Percentiles rank a stretch among this genome's conserved stretches.
Evolutionary conservation across 1,139 yeast genomes (phyloP).

Genomic region (Hansenula lynferdii): DNA sequence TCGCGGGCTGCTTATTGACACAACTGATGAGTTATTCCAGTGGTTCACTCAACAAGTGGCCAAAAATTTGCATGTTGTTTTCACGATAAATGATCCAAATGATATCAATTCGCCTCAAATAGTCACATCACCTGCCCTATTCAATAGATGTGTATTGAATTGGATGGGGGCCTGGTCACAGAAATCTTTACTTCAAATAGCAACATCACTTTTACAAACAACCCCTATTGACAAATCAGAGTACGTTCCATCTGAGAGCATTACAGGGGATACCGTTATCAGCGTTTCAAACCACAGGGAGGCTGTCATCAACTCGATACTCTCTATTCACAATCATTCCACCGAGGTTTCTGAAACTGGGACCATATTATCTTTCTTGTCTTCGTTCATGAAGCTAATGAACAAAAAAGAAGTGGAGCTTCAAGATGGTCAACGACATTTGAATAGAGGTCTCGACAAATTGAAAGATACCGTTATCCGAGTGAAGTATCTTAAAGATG

Average conservation of each 20-base stretch:
- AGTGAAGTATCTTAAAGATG: conserved; percentile 55
- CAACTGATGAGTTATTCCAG: conserved; percentile 64
- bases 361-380: conserved; percentile 50
- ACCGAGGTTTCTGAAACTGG: conserved; percentile 35
- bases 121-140: conserved; percentile 82
- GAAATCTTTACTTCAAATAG: conserved; percentile 46
- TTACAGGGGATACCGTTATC: conserved; percentile 14
- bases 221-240: conserved; percentile 51
- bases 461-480: conserved; percentile 73
- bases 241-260: conserved; percentile 33
- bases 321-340: conserved; percentile 37
- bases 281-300: conserved; percentile 35
- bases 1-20: conserved; percentile 60
- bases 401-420: conserved; percentile 40
- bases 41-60: conserved; percentile 77
- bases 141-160: conserved; percentile 83
- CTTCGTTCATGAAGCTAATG: conserved; percentile 42
- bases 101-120: conserved; percentile 36
- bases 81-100: conserved; percentile 62
- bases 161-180: conserved; percentile 89
- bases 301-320: conserved; percentile 42
- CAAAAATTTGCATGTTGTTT: conserved; percentile 74
- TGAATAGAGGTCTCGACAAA: conserved; percentile 68
- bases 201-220: conserved; percentile 34
- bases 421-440: conserved; percentile 69